These are phyloP conservation scores for Euphrasia confusa DNA, from an alignment of 257 asterid species.

Conservation along the genomic window DNA sequence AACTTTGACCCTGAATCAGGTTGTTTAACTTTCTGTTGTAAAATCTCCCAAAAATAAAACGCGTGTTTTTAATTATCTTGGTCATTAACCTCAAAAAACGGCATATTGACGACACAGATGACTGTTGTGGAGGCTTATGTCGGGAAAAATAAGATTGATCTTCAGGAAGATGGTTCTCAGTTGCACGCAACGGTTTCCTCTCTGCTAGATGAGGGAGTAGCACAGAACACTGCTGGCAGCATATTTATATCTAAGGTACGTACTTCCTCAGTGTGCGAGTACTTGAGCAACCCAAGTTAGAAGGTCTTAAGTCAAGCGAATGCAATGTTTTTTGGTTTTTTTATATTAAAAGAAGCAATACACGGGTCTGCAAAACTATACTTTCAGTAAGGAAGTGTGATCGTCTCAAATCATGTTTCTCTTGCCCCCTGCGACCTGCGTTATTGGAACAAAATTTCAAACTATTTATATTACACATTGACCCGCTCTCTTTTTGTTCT, in stretches of 20 bases:
- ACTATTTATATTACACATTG: conserved; percentile 15
- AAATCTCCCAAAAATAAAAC: conserved; percentile 15
- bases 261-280: conserved; percentile 12
- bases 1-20: conserved; percentile 93
- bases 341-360: conserved; percentile 1
- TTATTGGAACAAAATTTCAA: not conserved
- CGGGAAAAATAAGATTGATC: conserved; percentile 54
- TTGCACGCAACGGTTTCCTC: conserved; percentile 51
- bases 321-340: not conserved
- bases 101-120: conserved; percentile 47
- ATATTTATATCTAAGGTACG: conserved; percentile 75
- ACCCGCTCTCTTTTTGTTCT: conserved; percentile 1
- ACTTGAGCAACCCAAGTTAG: not conserved
- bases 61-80: not conserved
- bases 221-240: conserved; percentile 87
- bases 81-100: conserved; percentile 19
- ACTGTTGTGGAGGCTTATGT: conserved; percentile 83
- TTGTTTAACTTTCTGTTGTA: conserved; percentile 22
- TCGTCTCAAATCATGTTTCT: not conserved
- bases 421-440: not conserved
- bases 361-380: not conserved
- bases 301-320: not conserved
- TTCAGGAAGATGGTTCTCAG: conserved; percentile 68
- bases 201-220: conserved; percentile 78
- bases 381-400: not conserved